Percentiles rank a stretch among this genome's conserved stretches.
These are phyloP conservation scores for Pleomassaria siparia DNA, from an alignment of 2,329 filamentous ascomycete genomes.

Conservation along the genomic window DNA sequence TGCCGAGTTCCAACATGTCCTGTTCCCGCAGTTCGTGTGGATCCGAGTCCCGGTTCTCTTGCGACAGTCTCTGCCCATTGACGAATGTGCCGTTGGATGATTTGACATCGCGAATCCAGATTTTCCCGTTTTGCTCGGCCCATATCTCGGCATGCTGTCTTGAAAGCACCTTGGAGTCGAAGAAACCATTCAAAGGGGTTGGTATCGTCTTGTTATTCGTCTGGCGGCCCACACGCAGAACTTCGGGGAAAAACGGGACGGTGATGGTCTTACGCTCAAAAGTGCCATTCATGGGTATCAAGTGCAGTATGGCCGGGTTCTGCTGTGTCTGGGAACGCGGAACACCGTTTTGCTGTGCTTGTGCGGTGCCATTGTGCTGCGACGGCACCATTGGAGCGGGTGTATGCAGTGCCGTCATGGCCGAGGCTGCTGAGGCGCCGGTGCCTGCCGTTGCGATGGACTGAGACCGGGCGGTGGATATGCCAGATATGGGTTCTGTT, in stretches of 20 bases:
- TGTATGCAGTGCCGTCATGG: slow-evolving; percentile 65
- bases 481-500: slow-evolving; percentile 64
- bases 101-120: slow-evolving; percentile 96
- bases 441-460: slow-evolving; percentile 60
- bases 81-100: slow-evolving; percentile 99
- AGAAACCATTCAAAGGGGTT: slow-evolving; percentile 88
- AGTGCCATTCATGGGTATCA: slow-evolving; percentile 89
- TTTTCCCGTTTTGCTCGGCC: slow-evolving; percentile 80
- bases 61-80: slow-evolving; percentile 85
- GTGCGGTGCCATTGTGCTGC: slow-evolving; percentile 67
- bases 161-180: slow-evolving; percentile 96
- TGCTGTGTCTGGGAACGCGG: slow-evolving; percentile 52
- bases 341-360: slow-evolving; percentile 60
- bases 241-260: slow-evolving; percentile 92
- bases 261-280: slow-evolving; percentile 97
- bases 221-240: slow-evolving; percentile 88
- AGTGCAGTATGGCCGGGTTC: slow-evolving; percentile 76
- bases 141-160: slow-evolving; percentile 96
- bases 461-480: slow-evolving; percentile 64
- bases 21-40: slow-evolving; percentile 89
- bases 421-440: slow-evolving; percentile 60
- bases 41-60: slow-evolving; percentile 94
- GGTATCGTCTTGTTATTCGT: slow-evolving; percentile 96
- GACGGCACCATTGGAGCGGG: slow-evolving; percentile 65
- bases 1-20: slow-evolving; percentile 91